Conservation (phyloP, 2,329 filamentous ascomycete species). For the Cercospora sp. region DNA sequence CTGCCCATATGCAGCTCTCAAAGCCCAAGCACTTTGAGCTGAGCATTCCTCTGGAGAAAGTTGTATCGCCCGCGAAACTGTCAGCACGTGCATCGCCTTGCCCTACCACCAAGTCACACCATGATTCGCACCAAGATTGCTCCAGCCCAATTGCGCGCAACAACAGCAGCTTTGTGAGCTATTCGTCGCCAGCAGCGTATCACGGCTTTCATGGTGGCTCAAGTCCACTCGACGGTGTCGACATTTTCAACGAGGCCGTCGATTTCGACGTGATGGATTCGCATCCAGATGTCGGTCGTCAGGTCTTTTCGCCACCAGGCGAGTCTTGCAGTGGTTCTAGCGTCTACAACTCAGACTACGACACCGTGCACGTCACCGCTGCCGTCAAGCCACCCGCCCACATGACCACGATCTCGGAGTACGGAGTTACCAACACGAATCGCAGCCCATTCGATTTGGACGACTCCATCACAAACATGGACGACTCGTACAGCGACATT, state of each 20-base stretch:
- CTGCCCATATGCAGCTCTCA: conserved; percentile 13
- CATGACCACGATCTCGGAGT: conserved; percentile 73
- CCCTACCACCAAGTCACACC: conserved; percentile 14
- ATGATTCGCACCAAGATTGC: conserved; percentile 2
- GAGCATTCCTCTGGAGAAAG: conserved; percentile 25
- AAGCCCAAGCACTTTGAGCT: conserved; percentile 29
- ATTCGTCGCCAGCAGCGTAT: conserved; percentile 23
- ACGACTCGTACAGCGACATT: conserved; percentile 27
- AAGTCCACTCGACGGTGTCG: conserved; percentile 24
- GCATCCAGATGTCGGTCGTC: conserved; percentile 29
- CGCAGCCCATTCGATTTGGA: conserved; percentile 48
- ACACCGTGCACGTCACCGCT: conserved; percentile 25
- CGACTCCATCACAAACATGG: conserved; percentile 21
- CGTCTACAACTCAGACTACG: conserved; percentile 33
- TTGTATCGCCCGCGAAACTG: conserved; percentile 32
- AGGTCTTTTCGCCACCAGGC: conserved; percentile 34
- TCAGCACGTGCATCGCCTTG: conserved; percentile 29
- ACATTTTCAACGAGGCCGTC: conserved; percentile 28
- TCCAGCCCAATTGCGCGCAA: conserved; percentile 25
- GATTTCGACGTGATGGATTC: conserved; percentile 29
- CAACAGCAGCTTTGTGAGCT: conserved; percentile 20
- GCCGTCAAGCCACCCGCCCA: conserved; percentile 23
- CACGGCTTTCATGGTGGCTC: conserved; percentile 26
- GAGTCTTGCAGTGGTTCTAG: conserved; percentile 33
- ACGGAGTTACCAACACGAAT: conserved; percentile 67